Conservation (phyloP, 202 grass and related monocot species). For the Brachypodium distachyon region DNA sequence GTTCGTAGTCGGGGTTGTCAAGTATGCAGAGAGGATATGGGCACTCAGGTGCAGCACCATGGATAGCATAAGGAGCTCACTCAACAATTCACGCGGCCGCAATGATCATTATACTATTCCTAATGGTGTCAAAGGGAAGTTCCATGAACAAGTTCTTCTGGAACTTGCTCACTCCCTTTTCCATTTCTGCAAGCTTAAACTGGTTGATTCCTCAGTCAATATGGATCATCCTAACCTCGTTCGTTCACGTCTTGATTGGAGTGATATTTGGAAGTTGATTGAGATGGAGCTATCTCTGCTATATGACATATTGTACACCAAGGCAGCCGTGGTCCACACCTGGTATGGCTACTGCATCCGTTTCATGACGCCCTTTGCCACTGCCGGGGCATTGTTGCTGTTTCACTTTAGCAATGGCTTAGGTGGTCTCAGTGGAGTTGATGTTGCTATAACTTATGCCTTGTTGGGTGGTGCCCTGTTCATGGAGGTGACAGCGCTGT, state of each 20-base stretch:
- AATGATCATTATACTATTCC: not conserved
- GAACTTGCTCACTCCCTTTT: slow-evolving; percentile 10
- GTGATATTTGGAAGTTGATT: not conserved
- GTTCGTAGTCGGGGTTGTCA: slow-evolving; percentile 13
- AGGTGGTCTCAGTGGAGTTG: not conserved
- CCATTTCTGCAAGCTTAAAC: slow-evolving; percentile 8
- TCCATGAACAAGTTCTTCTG: not conserved
- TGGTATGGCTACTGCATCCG: slow-evolving; percentile 19
- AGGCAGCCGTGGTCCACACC: slow-evolving; percentile 17
- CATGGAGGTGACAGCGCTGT: not conserved
- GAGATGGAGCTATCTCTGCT: slow-evolving; percentile 47
- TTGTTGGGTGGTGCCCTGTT: not conserved
- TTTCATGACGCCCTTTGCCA: not conserved
- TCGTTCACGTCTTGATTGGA: too few relatives aligned
- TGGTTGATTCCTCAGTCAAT: slow-evolving; percentile 13
- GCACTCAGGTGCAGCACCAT: slow-evolving; percentile 14
- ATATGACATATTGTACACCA: slow-evolving; percentile 48
- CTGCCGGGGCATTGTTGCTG: not conserved
- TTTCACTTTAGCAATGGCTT: too few relatives aligned
- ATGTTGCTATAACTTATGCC: not conserved
- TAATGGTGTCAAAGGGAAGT: not conserved
- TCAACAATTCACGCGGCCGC: not conserved
- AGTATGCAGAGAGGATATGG: slow-evolving; percentile 29
- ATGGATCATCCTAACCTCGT: not conserved
- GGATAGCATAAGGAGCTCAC: not conserved